Base-by-base conservation (phyloP, 495 filamentous ascomycete genomes). In the Neurospora pannonica region DNA sequence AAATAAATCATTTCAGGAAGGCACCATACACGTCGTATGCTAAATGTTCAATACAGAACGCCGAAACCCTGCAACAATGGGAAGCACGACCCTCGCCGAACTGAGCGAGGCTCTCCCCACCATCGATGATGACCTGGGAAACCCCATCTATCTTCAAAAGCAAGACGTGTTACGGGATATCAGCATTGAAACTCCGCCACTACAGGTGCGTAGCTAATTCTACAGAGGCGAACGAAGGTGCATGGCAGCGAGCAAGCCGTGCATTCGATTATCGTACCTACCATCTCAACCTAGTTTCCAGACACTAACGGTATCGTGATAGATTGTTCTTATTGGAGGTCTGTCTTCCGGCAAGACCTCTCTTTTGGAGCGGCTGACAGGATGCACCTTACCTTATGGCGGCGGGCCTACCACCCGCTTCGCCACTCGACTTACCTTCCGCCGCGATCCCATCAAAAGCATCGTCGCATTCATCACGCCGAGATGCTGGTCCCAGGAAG, bases 301-400 rank as follows among this genome's bases (percentile, higher is more conserved):
- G 19, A 43, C 7, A 43, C 42, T 43, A n/a, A 43, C 42, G 42
- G 42, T 19, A n/a, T 43, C 42, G 7, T n/a, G 7, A n/a, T 43
- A 43, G 19, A 43, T n/a, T 17, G 82, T 84, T 37, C 83, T 86
- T 31, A 83, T 83, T 13, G 85, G 85, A 40, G 84, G 86, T 72
- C 85, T 85, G 75, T 86, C 83, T 1, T 84, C 82, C 21, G 86
- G 87, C 15, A 89, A 89, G 74, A 82, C 77, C 24, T 88, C 85
- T 0, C 76, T 86, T 8, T 79, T 87, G 5, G 83, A 87, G 79
- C 79, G 84, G 36, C 70, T 88, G 19, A 87, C 85, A 7, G 82
- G 80, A 4, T 77, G 88, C 60, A 81, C 83, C 6, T 86, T 88
- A 40, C 39, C 39, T 40, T 40, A 40, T 40, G 39, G 15, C 39